These are phyloP conservation scores for Symbiodinium natans DNA, from an alignment of 73 alveolate species.

Conservation along the genomic window DNA sequence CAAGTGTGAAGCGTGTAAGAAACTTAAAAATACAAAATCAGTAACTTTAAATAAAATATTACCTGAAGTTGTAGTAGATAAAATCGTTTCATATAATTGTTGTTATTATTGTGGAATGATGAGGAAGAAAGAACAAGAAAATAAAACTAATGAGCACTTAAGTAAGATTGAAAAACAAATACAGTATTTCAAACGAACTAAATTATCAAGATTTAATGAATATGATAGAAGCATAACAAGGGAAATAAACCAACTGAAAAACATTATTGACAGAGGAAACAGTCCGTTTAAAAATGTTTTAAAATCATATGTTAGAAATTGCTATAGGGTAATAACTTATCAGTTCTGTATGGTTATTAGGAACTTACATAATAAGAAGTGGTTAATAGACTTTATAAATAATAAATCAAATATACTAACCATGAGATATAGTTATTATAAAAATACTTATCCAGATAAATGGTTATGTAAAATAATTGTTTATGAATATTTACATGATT, in stretches of 20 bases:
- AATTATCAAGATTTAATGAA: background rate
- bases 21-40: background rate
- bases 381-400: background rate
- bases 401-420: background rate
- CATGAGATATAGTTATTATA: no score
- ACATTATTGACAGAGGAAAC: background rate
- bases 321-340: background rate
- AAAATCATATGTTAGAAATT: background rate
- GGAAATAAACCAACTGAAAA: background rate
- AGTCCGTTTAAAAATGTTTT: background rate
- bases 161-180: background rate
- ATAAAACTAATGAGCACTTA: background rate
- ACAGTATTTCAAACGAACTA: background rate
- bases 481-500: no score
- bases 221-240: background rate
- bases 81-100: background rate
- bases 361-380: no score
- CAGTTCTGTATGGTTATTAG: no score
- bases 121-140: background rate
- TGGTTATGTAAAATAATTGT: no score
- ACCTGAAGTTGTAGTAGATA: background rate
- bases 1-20: background rate
- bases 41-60: no score
- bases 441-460: no score
- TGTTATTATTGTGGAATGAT: background rate